Conservation (phyloP, 106 monocot species). For the Acanthochlamys bracteata region DNA sequence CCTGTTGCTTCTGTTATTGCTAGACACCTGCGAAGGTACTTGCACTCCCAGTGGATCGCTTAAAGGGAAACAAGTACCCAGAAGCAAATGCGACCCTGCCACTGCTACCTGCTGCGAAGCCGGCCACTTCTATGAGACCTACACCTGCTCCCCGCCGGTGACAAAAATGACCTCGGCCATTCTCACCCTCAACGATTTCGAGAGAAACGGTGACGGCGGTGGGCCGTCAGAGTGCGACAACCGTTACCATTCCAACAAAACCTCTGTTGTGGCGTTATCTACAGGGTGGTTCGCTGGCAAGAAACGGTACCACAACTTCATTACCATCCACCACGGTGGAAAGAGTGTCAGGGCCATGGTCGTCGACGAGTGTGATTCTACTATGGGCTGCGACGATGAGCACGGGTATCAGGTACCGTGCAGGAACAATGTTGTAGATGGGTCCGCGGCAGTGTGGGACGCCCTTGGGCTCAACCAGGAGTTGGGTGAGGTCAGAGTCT, state of each 20-base stretch:
- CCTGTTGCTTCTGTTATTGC: no score
- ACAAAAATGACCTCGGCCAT: neutral
- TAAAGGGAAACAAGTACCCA: neutral
- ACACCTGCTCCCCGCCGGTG: conserved; percentile 4
- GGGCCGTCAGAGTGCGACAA: conserved; percentile 4
- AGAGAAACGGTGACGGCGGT: neutral
- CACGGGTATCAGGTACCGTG: conserved; percentile 4
- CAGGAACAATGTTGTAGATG: conserved; percentile 2
- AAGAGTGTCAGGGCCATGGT: conserved; percentile 2
- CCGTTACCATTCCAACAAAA: neutral
- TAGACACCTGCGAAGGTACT: neutral
- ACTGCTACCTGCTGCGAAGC: neutral
- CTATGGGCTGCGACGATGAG: conserved; percentile 4
- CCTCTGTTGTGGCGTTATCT: conserved; percentile 2
- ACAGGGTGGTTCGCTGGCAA: conserved; percentile 1
- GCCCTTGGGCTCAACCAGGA: neutral
- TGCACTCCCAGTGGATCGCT: neutral
- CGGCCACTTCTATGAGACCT: neutral
- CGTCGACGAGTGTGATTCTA: conserved; percentile 8
- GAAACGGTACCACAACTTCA: neutral
- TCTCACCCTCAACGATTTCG: conserved; percentile 7
- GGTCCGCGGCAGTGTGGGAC: conserved; percentile 1
- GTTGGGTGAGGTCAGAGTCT: neutral
- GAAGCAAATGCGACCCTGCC: no score
- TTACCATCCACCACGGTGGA: neutral